These are phyloP conservation scores for Pigoraptor vietnamica DNA, from an alignment of 78 protist species.

Conservation along the genomic window DNA sequence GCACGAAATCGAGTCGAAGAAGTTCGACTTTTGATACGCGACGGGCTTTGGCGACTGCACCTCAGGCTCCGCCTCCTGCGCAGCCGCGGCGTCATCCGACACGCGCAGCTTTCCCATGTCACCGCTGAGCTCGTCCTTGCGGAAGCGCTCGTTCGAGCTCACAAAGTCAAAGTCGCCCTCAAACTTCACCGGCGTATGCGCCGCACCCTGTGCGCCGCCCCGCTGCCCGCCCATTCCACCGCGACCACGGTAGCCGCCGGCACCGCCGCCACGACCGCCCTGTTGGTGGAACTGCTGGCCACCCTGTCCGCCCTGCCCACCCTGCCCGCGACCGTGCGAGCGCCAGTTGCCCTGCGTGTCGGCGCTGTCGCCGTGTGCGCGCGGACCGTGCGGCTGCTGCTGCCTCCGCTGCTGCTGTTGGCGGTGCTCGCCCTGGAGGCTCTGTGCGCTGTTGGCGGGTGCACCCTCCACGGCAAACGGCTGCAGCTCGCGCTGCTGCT, in stretches of 20 bases:
- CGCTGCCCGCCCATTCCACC: background rate
- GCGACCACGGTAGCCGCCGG: background rate
- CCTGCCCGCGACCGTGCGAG: too few species aligned
- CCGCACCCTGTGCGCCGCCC: background rate
- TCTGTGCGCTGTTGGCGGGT: background rate
- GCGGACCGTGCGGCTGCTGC: background rate
- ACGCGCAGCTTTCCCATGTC: background rate
- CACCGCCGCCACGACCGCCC: background rate
- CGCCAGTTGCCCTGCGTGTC: too few species aligned
- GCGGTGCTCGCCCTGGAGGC: background rate
- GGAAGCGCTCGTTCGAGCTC: background rate
- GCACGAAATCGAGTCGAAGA: constrained; percentile 1
- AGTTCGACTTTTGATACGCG: background rate
- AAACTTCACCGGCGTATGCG: background rate
- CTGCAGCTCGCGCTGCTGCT: background rate
- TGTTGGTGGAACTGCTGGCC: background rate
- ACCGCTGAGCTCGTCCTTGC: background rate
- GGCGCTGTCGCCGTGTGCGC: background rate
- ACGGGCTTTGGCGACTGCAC: background rate
- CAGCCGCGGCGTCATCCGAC: background rate
- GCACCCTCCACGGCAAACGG: background rate
- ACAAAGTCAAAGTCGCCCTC: background rate
- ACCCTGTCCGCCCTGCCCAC: too few species aligned
- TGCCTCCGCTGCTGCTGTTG: background rate
- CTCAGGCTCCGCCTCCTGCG: background rate